Evolutionary conservation across 345 rosid species (phyloP).

Genomic region (Gossypium bickii): DNA sequence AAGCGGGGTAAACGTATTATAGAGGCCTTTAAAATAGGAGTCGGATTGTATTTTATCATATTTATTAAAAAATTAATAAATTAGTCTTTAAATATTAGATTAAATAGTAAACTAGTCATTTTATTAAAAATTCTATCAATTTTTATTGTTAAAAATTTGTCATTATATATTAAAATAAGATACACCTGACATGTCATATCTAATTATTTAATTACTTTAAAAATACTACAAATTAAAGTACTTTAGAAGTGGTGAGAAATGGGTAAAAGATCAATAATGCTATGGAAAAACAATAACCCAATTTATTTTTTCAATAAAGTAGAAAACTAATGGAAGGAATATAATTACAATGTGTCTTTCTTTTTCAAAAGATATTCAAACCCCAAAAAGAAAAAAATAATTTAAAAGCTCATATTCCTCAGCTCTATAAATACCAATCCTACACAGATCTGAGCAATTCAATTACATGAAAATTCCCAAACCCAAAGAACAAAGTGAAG

Average conservation of each 20-base stretch:
- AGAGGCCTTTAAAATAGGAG: accelerated
- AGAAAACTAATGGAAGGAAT: slow-evolving; percentile 10
- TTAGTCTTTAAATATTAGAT: too few species aligned
- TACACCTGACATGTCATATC: too few species aligned
- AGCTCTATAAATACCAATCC: slow-evolving; percentile 36
- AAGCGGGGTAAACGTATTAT: too few species aligned
- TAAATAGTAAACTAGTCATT: too few species aligned
- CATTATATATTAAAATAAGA: too few species aligned
- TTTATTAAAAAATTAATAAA: too few species aligned
- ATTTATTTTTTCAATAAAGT: background rate
- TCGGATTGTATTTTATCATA: accelerated
- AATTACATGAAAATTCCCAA: slow-evolving; percentile 14
- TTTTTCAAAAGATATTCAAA: background rate
- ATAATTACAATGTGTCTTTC: slow-evolving; percentile 19
- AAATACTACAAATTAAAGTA: background rate
- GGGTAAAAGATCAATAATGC: background rate
- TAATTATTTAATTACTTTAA: too few species aligned
- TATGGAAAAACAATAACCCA: slow-evolving; percentile 3
- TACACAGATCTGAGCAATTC: slow-evolving; percentile 16
- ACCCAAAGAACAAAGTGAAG: background rate
- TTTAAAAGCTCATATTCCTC: background rate
- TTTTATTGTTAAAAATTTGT: too few species aligned
- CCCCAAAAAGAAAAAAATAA: slow-evolving; percentile 1
- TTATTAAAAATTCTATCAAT: too few species aligned
- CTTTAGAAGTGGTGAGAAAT: background rate